phyloP scores from a whole-genome alignment of 768 basidiomycete genomes.

The Floccularia luteovirens region DNA sequence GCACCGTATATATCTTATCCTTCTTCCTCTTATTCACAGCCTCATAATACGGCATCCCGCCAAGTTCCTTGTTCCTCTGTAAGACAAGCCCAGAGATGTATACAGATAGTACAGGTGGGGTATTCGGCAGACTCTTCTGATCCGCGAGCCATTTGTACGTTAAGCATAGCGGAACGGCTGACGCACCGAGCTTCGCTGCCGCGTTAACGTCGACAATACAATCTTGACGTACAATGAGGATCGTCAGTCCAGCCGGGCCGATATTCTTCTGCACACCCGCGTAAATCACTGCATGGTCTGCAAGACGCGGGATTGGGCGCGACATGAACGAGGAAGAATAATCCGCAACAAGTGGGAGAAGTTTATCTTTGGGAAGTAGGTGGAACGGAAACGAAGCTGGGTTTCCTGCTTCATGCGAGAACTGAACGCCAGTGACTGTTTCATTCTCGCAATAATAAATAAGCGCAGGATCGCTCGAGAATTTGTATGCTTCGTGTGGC shows the following conservation, averaged over 20 bases:
- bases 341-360: constrained; percentile 81
- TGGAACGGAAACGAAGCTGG: constrained; percentile 79
- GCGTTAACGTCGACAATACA: constrained; percentile 87
- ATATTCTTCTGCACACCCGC: constrained; percentile 98
- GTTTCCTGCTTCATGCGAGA: constrained; percentile 41
- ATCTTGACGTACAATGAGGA: constrained; percentile 93
- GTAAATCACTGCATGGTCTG: constrained; percentile 89
- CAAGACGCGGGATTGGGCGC: constrained; percentile 80
- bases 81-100: constrained; percentile 89
- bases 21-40: constrained; percentile 65
- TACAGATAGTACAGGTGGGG: constrained; percentile 85
- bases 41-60: constrained; percentile 62
- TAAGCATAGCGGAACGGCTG: constrained; percentile 70
- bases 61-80: constrained; percentile 53
- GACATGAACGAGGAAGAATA: constrained; percentile 97
- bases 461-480: constrained; percentile 77
- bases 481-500: constrained; percentile 58
- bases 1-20: constrained; percentile 62
- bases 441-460: constrained; percentile 99
- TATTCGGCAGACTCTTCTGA: constrained; percentile 79
- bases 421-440: constrained; percentile 94
- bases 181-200: constrained; percentile 63
- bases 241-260: constrained; percentile 88
- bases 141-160: constrained; percentile 81
- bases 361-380: constrained; percentile 44